Base-by-base conservation (phyloP, 2,329 filamentous ascomycete species). In the Tetracladium maxilliforme region DNA sequence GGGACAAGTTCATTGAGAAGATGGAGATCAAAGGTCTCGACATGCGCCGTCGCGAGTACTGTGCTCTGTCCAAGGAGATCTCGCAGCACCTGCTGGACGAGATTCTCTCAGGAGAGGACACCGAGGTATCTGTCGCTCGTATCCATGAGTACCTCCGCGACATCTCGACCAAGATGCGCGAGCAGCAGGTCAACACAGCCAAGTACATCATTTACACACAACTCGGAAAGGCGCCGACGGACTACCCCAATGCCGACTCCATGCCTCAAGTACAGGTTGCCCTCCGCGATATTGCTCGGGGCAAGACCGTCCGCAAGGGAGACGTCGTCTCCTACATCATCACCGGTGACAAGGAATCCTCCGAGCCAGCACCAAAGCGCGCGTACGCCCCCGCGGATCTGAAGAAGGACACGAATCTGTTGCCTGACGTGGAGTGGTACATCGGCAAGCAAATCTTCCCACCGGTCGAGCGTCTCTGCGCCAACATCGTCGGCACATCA, bases 161-260 rank as follows among this genome's bases (percentile, higher is more conserved):
- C 14, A 71, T 90, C n/a, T 64, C 81, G 1, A 59, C 59, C 36
- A 81, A 84, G 52, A 94, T 98, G 83, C 79, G 86, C 25, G 76
- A 81, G 37, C 73, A 74, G 36, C 53, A 61, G 8, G 63, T 93
- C 22, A 78, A 82, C 0, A 57, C 69, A 4, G 71, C 77, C 39
- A 94, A 94, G 57, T 98, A 95, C 56, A 92, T 86, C 40, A 98
- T 98, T 47, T 93, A 83, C 52, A 95, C 87, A 6, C 92, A 95
- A 61, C 79, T 98, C 29, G 90, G 90, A 38, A 98, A 98, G 48
- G 70, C 76, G 17, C 90, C 90, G 3, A 76, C 77, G 34, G 86
- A 95, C 34, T 98, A 98, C 42, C 87, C 87, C 27, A 93, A 94
- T 45, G 80, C 76, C 26, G 82, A 87, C 46, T 80, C 74, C 20